phyloP scores from a whole-genome alignment of 768 basidiomycete genomes.

The Lyophyllum semitale region DNA sequence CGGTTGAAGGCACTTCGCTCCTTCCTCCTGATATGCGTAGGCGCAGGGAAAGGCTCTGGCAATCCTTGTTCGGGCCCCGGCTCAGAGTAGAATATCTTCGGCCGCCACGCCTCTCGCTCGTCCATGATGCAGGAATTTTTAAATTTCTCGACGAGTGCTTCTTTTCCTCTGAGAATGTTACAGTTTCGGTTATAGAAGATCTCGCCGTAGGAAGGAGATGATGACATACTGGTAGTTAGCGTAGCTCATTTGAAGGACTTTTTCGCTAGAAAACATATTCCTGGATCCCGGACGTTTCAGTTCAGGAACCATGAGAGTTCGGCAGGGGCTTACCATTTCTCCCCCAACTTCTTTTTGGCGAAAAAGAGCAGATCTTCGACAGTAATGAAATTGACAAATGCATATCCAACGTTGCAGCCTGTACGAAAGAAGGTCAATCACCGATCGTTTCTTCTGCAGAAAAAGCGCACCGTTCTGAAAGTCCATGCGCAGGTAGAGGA shows the following conservation, averaged over 20 bases:
- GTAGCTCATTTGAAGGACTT: constrained; percentile 88
- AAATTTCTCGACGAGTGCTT: constrained; percentile 89
- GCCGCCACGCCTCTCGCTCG: constrained; percentile 79
- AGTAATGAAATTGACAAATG: constrained; percentile 88
- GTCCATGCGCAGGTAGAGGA: constrained; percentile 87
- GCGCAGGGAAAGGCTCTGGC: constrained; percentile 79
- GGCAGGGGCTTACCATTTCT: constrained; percentile 65
- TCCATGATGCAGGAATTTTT: constrained; percentile 91
- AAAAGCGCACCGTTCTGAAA: constrained; percentile 68
- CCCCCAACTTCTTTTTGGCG: constrained; percentile 71
- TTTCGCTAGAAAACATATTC: constrained; percentile 93
- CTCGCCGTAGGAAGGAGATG: background rate
- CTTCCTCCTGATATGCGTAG: constrained; percentile 79
- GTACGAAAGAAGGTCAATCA: constrained; percentile 3
- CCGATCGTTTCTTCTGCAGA: background rate
- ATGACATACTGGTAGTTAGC: constrained; percentile 86
- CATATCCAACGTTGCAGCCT: constrained; percentile 82
- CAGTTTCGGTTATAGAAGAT: background rate
- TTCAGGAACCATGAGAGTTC: constrained; percentile 3
- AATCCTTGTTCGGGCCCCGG: constrained; percentile 71
- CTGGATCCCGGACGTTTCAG: constrained; percentile 35
- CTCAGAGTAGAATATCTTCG: constrained; percentile 80
- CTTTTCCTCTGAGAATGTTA: constrained; percentile 69
- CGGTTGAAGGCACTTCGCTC: constrained; percentile 82
- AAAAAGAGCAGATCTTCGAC: constrained; percentile 78